These are phyloP conservation scores for Gossypium bickii DNA, from an alignment of 345 rosid species.

Conservation along the genomic window DNA sequence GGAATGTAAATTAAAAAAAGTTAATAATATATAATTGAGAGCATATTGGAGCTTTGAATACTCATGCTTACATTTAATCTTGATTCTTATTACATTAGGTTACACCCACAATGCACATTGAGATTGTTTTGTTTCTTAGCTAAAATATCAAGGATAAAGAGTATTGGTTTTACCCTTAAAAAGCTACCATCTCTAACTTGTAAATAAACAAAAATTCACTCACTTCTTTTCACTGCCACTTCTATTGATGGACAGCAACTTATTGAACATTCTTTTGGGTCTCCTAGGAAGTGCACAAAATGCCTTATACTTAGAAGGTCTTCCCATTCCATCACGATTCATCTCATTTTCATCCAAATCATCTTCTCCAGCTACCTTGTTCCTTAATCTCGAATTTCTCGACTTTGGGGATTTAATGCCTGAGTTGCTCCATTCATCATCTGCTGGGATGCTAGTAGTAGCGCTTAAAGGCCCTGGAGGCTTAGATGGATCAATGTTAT, in stretches of 20 bases:
- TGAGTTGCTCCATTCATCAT: constrained; percentile 90
- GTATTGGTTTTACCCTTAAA: constrained; percentile 29
- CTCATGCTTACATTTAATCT: constrained; percentile 10
- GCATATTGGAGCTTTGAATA: background rate
- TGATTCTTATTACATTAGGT: constrained; percentile 32
- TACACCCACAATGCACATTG: constrained; percentile 45
- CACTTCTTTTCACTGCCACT: constrained; percentile 46
- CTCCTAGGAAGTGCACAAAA: constrained; percentile 67
- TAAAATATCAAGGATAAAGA: constrained; percentile 21
- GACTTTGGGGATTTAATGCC: constrained; percentile 73
- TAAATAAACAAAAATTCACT: constrained; percentile 26
- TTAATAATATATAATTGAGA: too few species aligned
- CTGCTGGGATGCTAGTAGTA: constrained; percentile 53
- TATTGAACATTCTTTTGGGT: constrained; percentile 56
- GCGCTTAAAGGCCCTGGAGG: constrained; percentile 63
- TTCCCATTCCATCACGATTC: constrained; percentile 58
- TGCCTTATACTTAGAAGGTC: constrained; percentile 55
- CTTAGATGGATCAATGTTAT: constrained; percentile 67
- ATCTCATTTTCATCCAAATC: constrained; percentile 51
- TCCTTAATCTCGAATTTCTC: constrained; percentile 60
- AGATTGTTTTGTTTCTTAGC: constrained; percentile 26
- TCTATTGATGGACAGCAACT: constrained; percentile 55
- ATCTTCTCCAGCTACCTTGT: constrained; percentile 75
- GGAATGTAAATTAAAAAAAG: too few species aligned
- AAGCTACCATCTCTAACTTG: constrained; percentile 22